These are phyloP conservation scores for Apiospora koreana DNA, from an alignment of 2,329 filamentous ascomycete genomes.

Conservation along the genomic window DNA sequence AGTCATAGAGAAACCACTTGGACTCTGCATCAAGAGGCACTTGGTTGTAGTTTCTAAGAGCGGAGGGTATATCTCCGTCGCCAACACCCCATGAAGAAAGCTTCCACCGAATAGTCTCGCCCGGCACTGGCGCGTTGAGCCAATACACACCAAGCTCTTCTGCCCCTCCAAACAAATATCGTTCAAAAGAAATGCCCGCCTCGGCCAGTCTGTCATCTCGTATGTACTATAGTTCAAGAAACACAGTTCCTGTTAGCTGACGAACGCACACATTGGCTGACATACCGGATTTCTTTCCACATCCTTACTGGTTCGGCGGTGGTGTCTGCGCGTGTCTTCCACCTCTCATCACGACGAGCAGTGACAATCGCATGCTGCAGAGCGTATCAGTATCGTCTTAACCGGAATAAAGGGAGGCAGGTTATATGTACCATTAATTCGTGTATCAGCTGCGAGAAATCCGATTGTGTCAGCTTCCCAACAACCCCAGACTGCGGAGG, in stretches of 20 bases:
- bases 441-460: neutral
- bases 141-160: accelerated
- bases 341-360: neutral
- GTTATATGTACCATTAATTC: neutral
- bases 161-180: neutral
- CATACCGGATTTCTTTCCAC: too few species aligned
- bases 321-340: too few species aligned
- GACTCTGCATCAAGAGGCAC: neutral
- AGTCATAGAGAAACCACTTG: accelerated
- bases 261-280: neutral
- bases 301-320: neutral
- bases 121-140: too few species aligned
- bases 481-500: neutral
- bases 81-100: accelerated
- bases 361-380: neutral
- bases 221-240: neutral
- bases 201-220: neutral
- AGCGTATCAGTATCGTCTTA: neutral
- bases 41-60: neutral
- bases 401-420: too few species aligned
- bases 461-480: neutral
- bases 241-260: neutral
- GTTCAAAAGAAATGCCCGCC: neutral
- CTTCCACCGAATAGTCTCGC: neutral
- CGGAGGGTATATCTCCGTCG: neutral